These are phyloP conservation scores for Aspergillus terreus DNA, from an alignment of 2,329 filamentous ascomycete genomes.

Conservation along the genomic window DNA sequence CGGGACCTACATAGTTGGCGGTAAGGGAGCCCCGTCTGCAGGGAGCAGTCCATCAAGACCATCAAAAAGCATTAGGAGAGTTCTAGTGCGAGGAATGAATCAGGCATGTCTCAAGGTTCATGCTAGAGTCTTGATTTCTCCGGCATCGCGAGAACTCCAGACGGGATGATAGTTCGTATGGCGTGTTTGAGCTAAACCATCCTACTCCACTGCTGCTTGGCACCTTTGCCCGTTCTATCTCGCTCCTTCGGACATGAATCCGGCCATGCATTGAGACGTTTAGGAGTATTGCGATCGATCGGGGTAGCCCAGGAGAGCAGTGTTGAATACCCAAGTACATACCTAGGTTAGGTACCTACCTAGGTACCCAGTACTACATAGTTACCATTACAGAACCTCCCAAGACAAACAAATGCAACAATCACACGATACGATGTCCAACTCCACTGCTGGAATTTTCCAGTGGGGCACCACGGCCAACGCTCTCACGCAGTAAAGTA, in stretches of 20 bases:
- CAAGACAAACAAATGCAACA: not conserved
- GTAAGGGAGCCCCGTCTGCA: not conserved
- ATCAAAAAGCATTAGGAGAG: not conserved
- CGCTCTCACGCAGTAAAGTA: not conserved
- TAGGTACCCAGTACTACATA: too few relatives aligned
- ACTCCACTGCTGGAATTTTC: slow-evolving; percentile 1
- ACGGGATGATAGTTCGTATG: slow-evolving; percentile 17
- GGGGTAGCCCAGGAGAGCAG: not conserved
- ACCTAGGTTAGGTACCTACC: too few relatives aligned
- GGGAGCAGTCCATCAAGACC: not conserved
- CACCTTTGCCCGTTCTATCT: slow-evolving; percentile 5
- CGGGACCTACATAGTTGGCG: not conserved
- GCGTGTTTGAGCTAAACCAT: slow-evolving; percentile 30
- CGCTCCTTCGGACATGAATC: not conserved
- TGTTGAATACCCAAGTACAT: too few relatives aligned
- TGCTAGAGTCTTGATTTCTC: not conserved
- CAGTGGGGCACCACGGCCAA: not conserved
- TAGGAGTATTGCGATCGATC: not conserved
- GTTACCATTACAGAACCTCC: too few relatives aligned
- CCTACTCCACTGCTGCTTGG: slow-evolving; percentile 25
- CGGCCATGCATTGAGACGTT: not conserved
- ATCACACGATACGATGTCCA: not conserved
- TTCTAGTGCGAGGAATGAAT: not conserved
- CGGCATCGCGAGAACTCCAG: slow-evolving; percentile 6
- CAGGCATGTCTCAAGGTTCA: not conserved